Base-by-base conservation (phyloP, 352 stramenopile genomes). In the Globisporangium echinulatum region DNA sequence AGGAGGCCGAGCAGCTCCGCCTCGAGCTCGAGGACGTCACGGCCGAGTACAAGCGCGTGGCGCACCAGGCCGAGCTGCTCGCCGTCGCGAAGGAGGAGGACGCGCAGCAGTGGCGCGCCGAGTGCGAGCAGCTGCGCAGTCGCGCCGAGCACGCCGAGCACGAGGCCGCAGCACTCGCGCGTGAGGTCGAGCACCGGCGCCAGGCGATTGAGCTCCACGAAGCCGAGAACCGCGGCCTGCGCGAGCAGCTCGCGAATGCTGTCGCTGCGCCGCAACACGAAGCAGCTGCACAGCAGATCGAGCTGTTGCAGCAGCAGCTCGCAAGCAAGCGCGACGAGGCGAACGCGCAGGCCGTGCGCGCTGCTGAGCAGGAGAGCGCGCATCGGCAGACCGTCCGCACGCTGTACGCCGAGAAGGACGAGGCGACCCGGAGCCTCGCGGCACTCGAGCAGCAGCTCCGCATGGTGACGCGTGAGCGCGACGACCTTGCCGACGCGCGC, bases 381-480 rank as follows among this genome's bases (percentile, higher is more conserved):
- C 74, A 89, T 50, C 72, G 79, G 10, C 71, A 75, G 47, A 72
- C 71, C 9, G 71, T 86, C 8, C 76, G 73, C 7, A 74, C 64
- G 33, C 58, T 92, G 25, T 66, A 71, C 55, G 67, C 71, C 15
- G 82, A 92, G 48, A 92, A 88, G 53, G 79, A 90, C 60, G 77
- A 83, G 9, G 49, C 79, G 54, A 84, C 72, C 33, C 74, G 74
- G 25, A 82, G 72, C 7, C 62, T 88, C 19, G 62, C 68, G 44
- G 59, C 66, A 0, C 52, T 88, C 14, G 79, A 90, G 57, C 65
- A 63, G 38, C 77, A 91, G 58, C 25, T 87, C 40, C 65, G 67
- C 36, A 58, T 59, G 7, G 57, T 72, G 39, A 49, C 59, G 15
- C 70, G 70, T 36, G 71, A 78, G 39, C 75, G 73, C 37, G 67